phyloP scores from a whole-genome alignment of 108 stramenopile genomes.

The Epithemia pelagica region DNA sequence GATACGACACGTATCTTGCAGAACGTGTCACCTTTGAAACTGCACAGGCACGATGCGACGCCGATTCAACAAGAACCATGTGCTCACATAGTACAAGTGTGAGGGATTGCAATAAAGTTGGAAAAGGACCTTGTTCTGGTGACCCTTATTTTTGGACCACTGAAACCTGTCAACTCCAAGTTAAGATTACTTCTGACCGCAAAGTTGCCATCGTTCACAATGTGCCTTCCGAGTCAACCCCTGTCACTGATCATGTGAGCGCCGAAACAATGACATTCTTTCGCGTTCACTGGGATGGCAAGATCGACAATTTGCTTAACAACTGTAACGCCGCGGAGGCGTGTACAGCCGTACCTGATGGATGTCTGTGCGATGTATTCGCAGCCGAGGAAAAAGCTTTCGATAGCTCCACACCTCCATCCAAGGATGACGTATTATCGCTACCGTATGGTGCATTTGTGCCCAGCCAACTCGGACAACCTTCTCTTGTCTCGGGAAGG shows the following conservation, averaged over 20 bases:
- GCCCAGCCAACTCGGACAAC: neutral
- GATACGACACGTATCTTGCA: neutral
- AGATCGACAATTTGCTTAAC: neutral
- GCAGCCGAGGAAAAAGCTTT: conserved; percentile 1
- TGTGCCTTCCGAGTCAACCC: neutral
- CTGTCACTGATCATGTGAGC: neutral
- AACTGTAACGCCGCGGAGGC: too few relatives aligned
- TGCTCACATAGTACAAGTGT: neutral
- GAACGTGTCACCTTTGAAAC: neutral
- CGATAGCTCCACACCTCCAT: neutral
- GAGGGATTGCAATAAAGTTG: neutral
- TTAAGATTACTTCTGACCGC: conserved; percentile 4
- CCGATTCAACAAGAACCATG: neutral
- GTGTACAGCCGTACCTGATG: too few relatives aligned
- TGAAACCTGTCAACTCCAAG: neutral
- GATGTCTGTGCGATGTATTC: conserved; percentile 7
- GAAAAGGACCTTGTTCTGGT: neutral
- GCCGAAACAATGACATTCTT: conserved; percentile 8
- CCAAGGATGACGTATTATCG: neutral
- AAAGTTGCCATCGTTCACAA: conserved; percentile 46
- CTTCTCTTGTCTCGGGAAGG: neutral
- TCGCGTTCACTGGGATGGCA: conserved; percentile 18
- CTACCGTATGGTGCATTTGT: neutral
- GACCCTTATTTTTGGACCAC: conserved; percentile 2
- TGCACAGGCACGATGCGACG: neutral